These are phyloP conservation scores for Lathyrus sativus DNA, from an alignment of 306 rosid species.

Conservation along the genomic window DNA sequence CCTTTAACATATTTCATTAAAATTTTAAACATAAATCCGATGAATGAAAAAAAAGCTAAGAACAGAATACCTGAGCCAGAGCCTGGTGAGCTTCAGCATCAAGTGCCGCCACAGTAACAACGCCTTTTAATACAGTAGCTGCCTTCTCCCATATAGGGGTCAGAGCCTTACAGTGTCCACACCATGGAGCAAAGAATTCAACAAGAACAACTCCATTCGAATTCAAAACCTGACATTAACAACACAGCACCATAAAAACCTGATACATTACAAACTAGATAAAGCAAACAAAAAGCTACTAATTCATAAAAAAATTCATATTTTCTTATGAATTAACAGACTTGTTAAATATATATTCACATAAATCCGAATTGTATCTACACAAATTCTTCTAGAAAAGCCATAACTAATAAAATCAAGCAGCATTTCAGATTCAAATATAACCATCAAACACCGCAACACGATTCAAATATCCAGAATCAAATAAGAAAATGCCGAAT, in stretches of 20 bases:
- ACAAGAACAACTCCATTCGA: constrained; percentile 90
- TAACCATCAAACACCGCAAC: neutral
- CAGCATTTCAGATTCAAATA: neutral
- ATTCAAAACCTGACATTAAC: constrained; percentile 76
- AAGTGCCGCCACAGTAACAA: constrained; percentile 89
- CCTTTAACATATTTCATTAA: constrained; percentile 25
- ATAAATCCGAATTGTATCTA: constrained; percentile 2
- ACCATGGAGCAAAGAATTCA: constrained; percentile 99
- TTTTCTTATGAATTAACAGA: neutral
- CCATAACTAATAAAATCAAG: neutral
- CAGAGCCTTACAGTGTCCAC: constrained; percentile 96
- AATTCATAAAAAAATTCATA: neutral
- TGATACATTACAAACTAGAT: constrained; percentile 25
- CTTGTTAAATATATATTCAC: neutral
- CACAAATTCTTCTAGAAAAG: neutral
- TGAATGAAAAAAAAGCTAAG: constrained; percentile 3
- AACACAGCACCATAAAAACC: constrained; percentile 24
- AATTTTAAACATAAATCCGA: constrained; percentile 12
- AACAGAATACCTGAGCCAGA: constrained; percentile 76
- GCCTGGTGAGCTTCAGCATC: constrained; percentile 93
- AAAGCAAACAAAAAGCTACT: neutral
- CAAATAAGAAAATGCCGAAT: constrained; percentile 24
- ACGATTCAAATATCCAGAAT: neutral
- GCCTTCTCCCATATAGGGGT: constrained; percentile 96
- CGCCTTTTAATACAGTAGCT: constrained; percentile 86